Evolutionary conservation across 257 asterid genomes (phyloP).

Genomic region (Phtheirospermum japonicum): DNA sequence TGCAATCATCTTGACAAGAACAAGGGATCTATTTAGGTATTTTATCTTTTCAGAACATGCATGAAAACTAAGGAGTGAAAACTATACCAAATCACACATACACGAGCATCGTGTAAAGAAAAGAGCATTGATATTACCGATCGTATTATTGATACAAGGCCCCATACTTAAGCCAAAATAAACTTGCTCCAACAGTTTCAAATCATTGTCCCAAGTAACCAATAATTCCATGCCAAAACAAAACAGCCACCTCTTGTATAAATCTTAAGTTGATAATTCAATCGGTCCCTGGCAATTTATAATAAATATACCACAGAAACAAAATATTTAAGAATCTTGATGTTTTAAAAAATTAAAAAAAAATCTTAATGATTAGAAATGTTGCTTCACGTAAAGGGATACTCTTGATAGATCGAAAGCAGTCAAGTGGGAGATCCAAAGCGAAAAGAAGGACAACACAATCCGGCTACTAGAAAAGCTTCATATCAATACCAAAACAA

Average conservation of each 20-base stretch:
- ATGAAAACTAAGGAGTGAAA: neutral
- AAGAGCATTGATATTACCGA: neutral
- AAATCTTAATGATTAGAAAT: neutral
- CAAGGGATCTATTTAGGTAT: too few relatives aligned
- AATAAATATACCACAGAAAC: neutral
- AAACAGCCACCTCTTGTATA: neutral
- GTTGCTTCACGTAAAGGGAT: neutral
- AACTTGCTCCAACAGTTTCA: neutral
- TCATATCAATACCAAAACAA: too few relatives aligned
- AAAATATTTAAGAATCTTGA: neutral
- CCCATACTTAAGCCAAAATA: neutral
- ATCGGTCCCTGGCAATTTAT: too few relatives aligned
- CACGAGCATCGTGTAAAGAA: neutral
- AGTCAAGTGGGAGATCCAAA: neutral
- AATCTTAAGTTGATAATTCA: too few relatives aligned
- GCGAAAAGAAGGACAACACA: neutral
- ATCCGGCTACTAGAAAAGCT: neutral
- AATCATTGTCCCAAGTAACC: neutral
- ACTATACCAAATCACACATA: neutral
- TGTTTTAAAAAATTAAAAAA: neutral
- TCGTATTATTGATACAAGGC: neutral
- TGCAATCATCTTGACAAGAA: too few relatives aligned
- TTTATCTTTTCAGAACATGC: neutral
- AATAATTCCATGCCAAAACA: neutral
- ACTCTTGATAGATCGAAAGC: neutral